These are phyloP conservation scores for Phaeodactylum tricornutum DNA, from an alignment of 108 stramenopile genomes.

Conservation along the genomic window DNA sequence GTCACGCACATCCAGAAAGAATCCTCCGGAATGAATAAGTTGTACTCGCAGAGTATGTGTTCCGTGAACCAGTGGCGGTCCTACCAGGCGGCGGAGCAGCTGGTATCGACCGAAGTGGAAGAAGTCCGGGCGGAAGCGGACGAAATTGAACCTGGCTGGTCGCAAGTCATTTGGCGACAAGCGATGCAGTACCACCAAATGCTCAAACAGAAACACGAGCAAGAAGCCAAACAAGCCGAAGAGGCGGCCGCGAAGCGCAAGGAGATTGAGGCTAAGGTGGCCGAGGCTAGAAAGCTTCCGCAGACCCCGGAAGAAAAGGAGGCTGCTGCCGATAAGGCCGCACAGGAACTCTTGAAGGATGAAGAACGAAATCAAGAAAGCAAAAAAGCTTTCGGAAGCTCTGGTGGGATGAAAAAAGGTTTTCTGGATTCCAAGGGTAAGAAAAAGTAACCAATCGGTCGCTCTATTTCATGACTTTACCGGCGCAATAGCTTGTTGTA, in stretches of 20 bases:
- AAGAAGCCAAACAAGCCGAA: constrained; percentile 46
- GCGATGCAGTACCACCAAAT: constrained; percentile 88
- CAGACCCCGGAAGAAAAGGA: constrained; percentile 39
- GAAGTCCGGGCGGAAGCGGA: constrained; percentile 88
- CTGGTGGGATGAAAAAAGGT: constrained; percentile 61
- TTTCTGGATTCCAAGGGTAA: constrained; percentile 41
- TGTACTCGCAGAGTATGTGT: constrained; percentile 87
- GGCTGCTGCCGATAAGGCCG: constrained; percentile 35
- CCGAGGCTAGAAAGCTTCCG: constrained; percentile 23
- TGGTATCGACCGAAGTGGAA: constrained; percentile 83
- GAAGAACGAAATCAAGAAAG: constrained; percentile 67
- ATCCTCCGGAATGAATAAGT: constrained; percentile 81
- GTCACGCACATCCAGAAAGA: constrained; percentile 89
- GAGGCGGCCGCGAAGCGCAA: constrained; percentile 41
- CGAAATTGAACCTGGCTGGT: constrained; percentile 86
- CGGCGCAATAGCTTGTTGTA: too few relatives aligned
- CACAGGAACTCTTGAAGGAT: constrained; percentile 56
- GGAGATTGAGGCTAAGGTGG: constrained; percentile 37
- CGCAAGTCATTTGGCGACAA: constrained; percentile 86
- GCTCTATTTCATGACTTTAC: too few relatives aligned
- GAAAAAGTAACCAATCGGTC: constrained; percentile 42
- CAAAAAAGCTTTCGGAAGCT: constrained; percentile 60
- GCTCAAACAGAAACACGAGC: constrained; percentile 77
- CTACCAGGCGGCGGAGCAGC: constrained; percentile 73
- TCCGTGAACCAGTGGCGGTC: constrained; percentile 82